phyloP scores from a whole-genome alignment of 2,329 filamentous ascomycete species.

The Pseudopyrenochaeta lycopersici region DNA sequence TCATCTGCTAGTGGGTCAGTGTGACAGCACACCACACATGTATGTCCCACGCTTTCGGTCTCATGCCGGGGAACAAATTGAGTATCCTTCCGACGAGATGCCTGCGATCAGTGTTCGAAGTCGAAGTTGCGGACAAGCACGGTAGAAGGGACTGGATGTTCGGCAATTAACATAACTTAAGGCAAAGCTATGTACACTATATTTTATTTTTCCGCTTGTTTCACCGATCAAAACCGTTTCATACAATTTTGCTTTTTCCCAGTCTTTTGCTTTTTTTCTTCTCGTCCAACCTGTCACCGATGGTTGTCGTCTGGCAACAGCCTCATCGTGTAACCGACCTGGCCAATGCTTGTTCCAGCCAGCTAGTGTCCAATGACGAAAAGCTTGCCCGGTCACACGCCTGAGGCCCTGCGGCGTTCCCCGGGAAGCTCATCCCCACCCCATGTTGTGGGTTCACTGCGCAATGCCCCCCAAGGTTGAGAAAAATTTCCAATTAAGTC shows the following conservation, averaged over 20 bases:
- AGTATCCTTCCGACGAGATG: too few species aligned
- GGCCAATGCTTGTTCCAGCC: not conserved
- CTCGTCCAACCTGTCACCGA: not conserved
- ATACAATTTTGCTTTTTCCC: conserved; percentile 2
- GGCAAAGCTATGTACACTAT: not conserved
- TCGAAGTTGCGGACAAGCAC: not conserved
- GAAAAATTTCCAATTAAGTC: too few species aligned
- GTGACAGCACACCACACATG: too few species aligned
- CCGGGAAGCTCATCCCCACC: not conserved
- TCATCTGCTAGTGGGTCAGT: too few species aligned
- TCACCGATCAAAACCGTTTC: not conserved
- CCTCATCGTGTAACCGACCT: not conserved
- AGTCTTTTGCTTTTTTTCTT: not conserved
- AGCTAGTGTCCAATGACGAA: not conserved
- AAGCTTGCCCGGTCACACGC: not conserved
- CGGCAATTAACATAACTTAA: too few species aligned
- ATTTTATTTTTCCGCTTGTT: not conserved
- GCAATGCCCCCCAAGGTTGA: not conserved
- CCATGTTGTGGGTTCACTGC: not conserved
- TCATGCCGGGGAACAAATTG: too few species aligned
- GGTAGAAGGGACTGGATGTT: not conserved
- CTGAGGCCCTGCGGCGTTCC: not conserved
- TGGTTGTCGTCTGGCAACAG: not conserved
- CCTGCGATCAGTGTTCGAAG: too few species aligned
- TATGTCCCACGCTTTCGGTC: too few species aligned